A percentile compares a stretch with the other conserved stretches of the same genome.
Conservation (phyloP, 345 rosid species). For the Rhizophora apiculata region DNA sequence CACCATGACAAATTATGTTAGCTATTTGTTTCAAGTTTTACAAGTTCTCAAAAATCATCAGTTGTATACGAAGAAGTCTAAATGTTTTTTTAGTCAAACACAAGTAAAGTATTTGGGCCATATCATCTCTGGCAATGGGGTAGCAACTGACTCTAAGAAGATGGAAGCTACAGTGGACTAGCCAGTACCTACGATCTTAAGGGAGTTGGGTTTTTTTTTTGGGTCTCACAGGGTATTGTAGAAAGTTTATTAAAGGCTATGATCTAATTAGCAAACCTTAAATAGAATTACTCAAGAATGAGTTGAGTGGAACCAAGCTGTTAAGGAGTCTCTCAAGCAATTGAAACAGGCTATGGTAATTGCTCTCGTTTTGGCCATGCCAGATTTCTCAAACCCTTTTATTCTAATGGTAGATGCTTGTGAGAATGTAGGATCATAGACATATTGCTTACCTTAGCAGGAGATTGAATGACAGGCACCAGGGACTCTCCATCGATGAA, state of each 20-base stretch:
- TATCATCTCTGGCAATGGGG: no score
- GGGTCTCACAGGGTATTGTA: background rate
- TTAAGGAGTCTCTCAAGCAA: background rate
- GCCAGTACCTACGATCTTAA: background rate
- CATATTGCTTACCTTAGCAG: background rate
- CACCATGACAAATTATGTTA: no score
- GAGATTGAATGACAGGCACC: background rate
- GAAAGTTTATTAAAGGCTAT: background rate
- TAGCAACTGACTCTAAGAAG: no score
- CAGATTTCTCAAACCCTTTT: background rate
- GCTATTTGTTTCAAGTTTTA: no score
- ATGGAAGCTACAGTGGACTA: fast-evolving
- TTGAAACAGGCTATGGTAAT: background rate
- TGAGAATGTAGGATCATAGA: background rate
- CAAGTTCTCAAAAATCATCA: no score
- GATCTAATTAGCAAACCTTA: no score
- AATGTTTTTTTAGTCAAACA: no score
- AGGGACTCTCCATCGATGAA: background rate
- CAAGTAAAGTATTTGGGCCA: no score
- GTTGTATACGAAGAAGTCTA: no score
- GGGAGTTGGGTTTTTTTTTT: background rate
- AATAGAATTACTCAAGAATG: background rate
- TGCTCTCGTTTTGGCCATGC: background rate
- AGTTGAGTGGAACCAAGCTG: background rate
- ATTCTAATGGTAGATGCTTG: background rate